Evolutionary conservation across 2,329 filamentous ascomycete genomes (phyloP), one percentile per base, ranked within the genome.

Genomic region (Colletotrichum sp.): DNA sequence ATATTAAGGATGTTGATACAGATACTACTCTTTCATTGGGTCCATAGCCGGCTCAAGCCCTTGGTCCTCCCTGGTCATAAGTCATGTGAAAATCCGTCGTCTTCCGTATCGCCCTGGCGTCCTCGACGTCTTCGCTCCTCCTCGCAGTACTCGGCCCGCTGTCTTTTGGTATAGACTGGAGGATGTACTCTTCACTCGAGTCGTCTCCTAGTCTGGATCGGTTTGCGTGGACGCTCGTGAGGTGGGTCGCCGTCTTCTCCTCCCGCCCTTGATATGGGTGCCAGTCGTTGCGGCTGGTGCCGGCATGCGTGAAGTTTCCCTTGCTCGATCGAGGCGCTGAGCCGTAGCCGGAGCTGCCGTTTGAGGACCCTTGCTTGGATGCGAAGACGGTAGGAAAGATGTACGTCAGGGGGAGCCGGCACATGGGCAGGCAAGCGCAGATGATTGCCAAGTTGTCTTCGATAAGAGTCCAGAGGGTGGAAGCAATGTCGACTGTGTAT

Each of bases 351-450:
- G 78, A 75, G 24, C 72, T 69, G 30, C 59, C 66, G 32, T 38
- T 52, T 16, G 48, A 72, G 38, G 71, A 76, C 9, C 34, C 74
- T 43, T 69, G 66, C 32, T 70, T 77, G 21, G 76, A 72, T 13
- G 73, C 76, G 58, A 86, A 85, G 65, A 82, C 75, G 7, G 80
- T 78, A 2, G 85, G 84, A 76, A 85, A 84, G 43, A 86, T 69
- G 66, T 80, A 81, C 63, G 81, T 80, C 16, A 86, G 81, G n/a
- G 84, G 82, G 2, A 83, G 81, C 58, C 84, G 84, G 71, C 84
- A 85, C 62, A 80, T 78, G 14, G 80, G 79, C 21, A 81, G 75
- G 28, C 78, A 79, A 10, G 78, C 79, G 63, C 80, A 81, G 21
- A 80, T 73, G 43, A 81, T 81, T 21, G 77, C 79, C 13, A 76